Percentiles rank a stretch among this genome's conserved stretches.
Conservation (phyloP, 2,329 filamentous ascomycete genomes). For the Juglanconis oblonga region DNA sequence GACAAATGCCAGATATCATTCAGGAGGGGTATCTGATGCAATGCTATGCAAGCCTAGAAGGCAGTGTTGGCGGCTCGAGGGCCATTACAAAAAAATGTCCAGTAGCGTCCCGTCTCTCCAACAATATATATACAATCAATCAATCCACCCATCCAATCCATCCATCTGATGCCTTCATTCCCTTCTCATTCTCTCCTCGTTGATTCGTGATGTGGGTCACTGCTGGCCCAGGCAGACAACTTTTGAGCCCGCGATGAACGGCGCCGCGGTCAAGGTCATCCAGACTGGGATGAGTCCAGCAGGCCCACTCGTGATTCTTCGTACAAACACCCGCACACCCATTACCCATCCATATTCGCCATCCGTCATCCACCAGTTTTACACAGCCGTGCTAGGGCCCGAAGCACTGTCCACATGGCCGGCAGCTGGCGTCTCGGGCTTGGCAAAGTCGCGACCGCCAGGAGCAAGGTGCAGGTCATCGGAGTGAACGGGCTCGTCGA, state of each 20-base stretch:
- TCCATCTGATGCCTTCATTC: not conserved
- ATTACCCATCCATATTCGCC: not conserved
- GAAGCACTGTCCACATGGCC: slow-evolving; percentile 12
- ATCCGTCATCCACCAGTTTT: not conserved
- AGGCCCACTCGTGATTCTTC: not conserved
- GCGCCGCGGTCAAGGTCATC: not conserved
- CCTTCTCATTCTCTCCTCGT: slow-evolving; percentile 1
- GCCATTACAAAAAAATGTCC: slow-evolving; percentile 11
- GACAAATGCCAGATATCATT: slow-evolving; percentile 17
- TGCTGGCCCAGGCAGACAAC: not conserved
- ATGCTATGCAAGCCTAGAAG: slow-evolving; percentile 14
- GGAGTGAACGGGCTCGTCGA: slow-evolving; percentile 17
- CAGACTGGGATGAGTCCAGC: not conserved
- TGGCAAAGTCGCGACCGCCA: slow-evolving; percentile 14
- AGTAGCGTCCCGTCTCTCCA: not conserved
- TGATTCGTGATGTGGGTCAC: slow-evolving; percentile 1
- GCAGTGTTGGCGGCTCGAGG: slow-evolving; percentile 13
- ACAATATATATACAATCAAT: slow-evolving; percentile 4
- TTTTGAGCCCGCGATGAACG: no score
- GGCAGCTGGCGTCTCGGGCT: slow-evolving; percentile 11
- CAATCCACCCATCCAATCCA: not conserved
- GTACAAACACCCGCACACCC: not conserved
- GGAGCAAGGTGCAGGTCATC: slow-evolving; percentile 17
- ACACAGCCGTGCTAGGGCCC: slow-evolving; percentile 8
- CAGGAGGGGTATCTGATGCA: slow-evolving; percentile 16